Evolutionary conservation across 371 early-diverging fungal species (phyloP), one percentile per base, ranked within the genome.

Genomic region (Nematocida sp.): DNA sequence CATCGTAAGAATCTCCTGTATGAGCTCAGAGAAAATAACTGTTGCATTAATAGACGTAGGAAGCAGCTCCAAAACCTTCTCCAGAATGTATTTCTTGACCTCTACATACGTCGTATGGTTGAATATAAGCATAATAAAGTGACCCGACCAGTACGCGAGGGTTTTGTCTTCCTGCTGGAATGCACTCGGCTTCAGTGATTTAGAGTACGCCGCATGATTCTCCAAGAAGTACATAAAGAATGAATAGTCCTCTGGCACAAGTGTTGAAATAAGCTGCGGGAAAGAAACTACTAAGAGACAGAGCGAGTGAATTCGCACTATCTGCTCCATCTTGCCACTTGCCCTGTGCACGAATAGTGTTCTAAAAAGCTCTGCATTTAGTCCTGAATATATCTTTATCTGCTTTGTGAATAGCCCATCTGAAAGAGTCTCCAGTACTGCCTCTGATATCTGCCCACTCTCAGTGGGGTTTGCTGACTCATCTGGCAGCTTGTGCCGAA

Each of bases 121-220:
- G 74, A 54, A 66, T 13, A 74, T 20, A 7, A 40, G 62, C 18
- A 54, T 52, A 11, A 74, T 33, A 20, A 66, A 25, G 66, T 74
- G 33, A 2, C 74, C 74, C 3, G 66, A 47, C 74, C 74, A 74
- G 74, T 74, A 44, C 13, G 74, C 64, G 1, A 61, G 62, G 13
- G 62, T 40, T 39, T 64, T 44, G 13, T 62, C 54, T 55, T 62
- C 73, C 47, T 74, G 62, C 15, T 11, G 18, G 39, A 25, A 13
- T n/a, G 7, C 7, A 46, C 44, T 45, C 45, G 33, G 40, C 57
- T 27, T 72, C 15, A 27, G 33, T 20, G 46, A 42, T 47, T 40
- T 62, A 20, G 57, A 25, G 46, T 40, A n/a, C 46, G 6, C 54
- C 1, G 56, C 23, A 55, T 74, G 57, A 0, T 52, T 15, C 40